phyloP scores from a whole-genome alignment of 2,329 filamentous ascomycete genomes.

The Colletotrichum sp. region DNA sequence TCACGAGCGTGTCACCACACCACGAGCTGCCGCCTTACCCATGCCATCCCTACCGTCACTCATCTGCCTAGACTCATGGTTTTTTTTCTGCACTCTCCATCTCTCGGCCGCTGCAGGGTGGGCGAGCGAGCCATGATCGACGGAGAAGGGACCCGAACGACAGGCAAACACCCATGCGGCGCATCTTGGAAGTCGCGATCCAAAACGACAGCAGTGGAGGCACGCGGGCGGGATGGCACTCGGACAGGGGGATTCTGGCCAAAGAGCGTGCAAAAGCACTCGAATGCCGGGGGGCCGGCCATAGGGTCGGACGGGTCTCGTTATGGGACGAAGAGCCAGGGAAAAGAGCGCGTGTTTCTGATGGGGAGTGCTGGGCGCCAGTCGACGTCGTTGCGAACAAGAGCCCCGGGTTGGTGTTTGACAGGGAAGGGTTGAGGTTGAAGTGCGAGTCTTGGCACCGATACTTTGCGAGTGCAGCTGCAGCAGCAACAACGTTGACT shows the following conservation, averaged over 20 bases:
- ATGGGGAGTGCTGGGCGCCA: conserved; percentile 6
- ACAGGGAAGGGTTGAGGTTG: conserved; percentile 6
- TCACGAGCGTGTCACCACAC: not conserved
- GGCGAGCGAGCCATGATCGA: conserved; percentile 8
- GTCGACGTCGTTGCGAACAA: conserved; percentile 6
- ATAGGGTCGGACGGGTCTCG: conserved; percentile 8
- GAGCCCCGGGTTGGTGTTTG: conserved; percentile 8
- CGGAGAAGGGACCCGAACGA: conserved; percentile 10
- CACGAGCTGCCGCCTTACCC: not conserved
- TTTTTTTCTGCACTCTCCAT: not conserved
- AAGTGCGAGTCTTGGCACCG: conserved; percentile 6
- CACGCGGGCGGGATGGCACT: conserved; percentile 13
- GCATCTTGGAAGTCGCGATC: conserved; percentile 14
- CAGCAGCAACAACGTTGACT: not conserved
- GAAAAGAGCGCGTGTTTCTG: conserved; percentile 14
- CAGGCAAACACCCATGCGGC: conserved; percentile 17
- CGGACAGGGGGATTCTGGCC: conserved; percentile 15
- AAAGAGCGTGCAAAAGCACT: conserved; percentile 9
- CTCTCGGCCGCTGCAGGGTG: not conserved
- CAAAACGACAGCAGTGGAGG: conserved; percentile 16
- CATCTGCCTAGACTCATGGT: not conserved
- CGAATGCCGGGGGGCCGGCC: conserved; percentile 9
- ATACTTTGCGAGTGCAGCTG: not conserved
- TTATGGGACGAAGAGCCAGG: conserved; percentile 12
- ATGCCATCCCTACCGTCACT: conserved; percentile 9